Percentiles rank a stretch among this genome's conserved stretches.
phyloP scores from a whole-genome alignment of 768 basidiomycete genomes.

The Tulasnella calospora region DNA sequence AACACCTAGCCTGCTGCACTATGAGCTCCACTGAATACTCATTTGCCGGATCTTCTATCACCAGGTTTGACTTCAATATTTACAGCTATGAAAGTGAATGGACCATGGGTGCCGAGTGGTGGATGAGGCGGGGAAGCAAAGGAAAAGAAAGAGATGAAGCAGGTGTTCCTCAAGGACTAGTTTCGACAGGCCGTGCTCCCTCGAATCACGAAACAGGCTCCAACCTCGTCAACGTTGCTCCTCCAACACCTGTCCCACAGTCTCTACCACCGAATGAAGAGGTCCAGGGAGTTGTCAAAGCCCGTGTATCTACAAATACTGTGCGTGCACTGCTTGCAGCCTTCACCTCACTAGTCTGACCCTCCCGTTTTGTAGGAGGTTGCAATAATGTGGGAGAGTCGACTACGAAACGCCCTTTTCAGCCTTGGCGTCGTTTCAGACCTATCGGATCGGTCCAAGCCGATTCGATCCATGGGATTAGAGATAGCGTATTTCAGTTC shows the following conservation, averaged over 20 bases:
- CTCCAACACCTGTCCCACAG: constrained; percentile 18
- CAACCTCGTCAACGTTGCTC: constrained; percentile 12
- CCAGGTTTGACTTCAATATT: constrained; percentile 86
- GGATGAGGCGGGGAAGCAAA: constrained; percentile 58
- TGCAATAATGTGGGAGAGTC: constrained; percentile 90
- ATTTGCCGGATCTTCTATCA: background rate
- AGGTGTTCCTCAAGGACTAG: constrained; percentile 22
- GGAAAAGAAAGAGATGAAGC: constrained; percentile 34
- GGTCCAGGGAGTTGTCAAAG: constrained; percentile 81
- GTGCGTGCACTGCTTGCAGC: constrained; percentile 43
- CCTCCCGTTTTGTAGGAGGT: constrained; percentile 56
- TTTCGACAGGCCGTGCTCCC: background rate
- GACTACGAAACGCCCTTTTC: constrained; percentile 81
- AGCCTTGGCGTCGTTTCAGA: constrained; percentile 90
- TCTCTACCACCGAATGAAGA: constrained; percentile 34
- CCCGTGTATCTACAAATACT: constrained; percentile 81
- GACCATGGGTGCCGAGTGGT: constrained; percentile 95
- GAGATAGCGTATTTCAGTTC: constrained; percentile 78
- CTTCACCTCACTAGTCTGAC: constrained; percentile 1
- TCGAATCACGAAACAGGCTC: background rate
- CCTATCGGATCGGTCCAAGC: constrained; percentile 74
- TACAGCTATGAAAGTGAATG: constrained; percentile 97
- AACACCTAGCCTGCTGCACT: background rate
- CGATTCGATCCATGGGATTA: constrained; percentile 84
- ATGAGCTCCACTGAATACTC: background rate